Conservation (phyloP, 306 rosid genomes). For the Cucurbita maxima region DNA sequence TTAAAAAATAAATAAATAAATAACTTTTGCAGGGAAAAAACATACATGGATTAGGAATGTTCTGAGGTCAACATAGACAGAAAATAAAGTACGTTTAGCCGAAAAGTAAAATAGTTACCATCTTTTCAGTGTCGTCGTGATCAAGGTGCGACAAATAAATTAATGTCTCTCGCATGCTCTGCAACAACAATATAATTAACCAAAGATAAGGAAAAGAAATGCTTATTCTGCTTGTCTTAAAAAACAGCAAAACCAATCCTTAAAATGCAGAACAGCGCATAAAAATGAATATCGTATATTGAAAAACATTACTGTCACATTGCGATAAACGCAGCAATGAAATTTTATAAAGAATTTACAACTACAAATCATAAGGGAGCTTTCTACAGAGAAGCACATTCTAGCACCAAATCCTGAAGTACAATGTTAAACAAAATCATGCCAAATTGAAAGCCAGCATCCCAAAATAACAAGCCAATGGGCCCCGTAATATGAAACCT, state of each 20-base stretch:
- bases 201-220: not conserved
- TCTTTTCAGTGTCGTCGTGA: slow-evolving; percentile 95
- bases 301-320: not conserved
- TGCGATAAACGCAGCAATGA: not conserved
- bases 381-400: not conserved
- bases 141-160: slow-evolving; percentile 94
- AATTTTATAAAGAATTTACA: not conserved
- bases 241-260: not conserved
- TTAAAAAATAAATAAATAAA: not conserved
- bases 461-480: not conserved
- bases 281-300: not conserved
- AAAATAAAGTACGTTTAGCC: not conserved
- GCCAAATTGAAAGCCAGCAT: not conserved
- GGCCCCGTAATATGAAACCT: not conserved
- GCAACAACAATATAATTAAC: slow-evolving; percentile 14
- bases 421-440: not conserved
- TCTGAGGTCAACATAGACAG: not conserved
- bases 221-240: not conserved
- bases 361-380: not conserved
- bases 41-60: not conserved
- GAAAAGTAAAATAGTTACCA: slow-evolving; percentile 28
- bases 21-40: not conserved
- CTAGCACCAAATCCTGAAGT: not conserved
- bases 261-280: not conserved
- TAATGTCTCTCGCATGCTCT: slow-evolving; percentile 99